Evolutionary conservation across 1,284 basidiomycete genomes (phyloP), one percentile per base, ranked within the genome.

Genomic region (Tylopilus sp.): DNA sequence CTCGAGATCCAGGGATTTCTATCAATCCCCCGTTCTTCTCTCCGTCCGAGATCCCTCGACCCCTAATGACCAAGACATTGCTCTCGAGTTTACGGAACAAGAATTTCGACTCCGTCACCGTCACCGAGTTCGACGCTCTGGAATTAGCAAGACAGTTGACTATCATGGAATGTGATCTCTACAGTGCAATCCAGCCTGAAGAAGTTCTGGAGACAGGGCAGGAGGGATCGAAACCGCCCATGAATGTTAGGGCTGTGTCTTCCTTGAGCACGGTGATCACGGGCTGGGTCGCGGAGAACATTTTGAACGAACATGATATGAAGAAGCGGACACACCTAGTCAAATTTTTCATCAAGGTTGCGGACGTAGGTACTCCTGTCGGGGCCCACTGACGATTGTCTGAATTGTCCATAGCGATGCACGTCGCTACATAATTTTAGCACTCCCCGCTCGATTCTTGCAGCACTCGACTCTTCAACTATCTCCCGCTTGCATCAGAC

Each of bases 301-400:
- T 99, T 56, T 69, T 99, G 43, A 84, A 86, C 55, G 93, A 98
- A 69, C 79, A 77, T 43, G 95, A 98, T 69, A 78, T 85, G 56
- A 96, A 95, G 80, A 92, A 87, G 69, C 77, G 97, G 46, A 89
- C 89, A 12, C 63, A 72, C 16, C 69, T 95, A 57, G 79, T 98
- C 64, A 97, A 97, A 70, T 97, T 95, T 65, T 98, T 96, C 67
- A 92, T 99, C 76, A 93, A 94, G 67, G 77, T 98, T 41, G 92
- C 94, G 18, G 92, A 97, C 68, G 93, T 94, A 65, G 72, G 91
- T 76, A 28, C 44, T 29, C 25, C 29, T 28, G 46, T 41, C 36
- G 42, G 52, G 13, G 16, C 37, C 61, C 16, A 61, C 48, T 59
- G 60, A 19, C 58, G 51, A 68, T 47, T 61, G 18, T 41, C 46